Conservation (phyloP, 441 rosid genomes). For the Pelargonium cotyledonis region DNA sequence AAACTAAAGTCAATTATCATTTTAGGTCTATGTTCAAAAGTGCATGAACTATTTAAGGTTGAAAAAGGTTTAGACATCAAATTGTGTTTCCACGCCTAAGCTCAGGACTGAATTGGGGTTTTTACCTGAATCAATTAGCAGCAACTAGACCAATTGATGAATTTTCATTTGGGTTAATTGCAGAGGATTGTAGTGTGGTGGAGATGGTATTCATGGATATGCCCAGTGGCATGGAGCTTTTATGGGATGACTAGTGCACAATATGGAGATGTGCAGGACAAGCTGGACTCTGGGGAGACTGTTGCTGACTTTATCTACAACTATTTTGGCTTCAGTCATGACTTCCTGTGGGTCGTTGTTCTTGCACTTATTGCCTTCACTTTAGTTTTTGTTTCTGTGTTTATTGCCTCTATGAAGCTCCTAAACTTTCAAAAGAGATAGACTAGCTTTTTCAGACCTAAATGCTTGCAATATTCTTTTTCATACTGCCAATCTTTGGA, state of each 20-base stretch:
- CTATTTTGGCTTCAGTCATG: conserved; percentile 33
- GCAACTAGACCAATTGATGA: no score
- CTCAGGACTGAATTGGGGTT: no score
- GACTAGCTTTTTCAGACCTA: no score
- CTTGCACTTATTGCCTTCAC: conserved; percentile 9
- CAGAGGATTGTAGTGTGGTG: conserved; percentile 55
- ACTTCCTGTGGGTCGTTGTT: conserved; percentile 38
- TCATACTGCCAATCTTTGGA: no score
- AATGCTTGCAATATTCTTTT: no score
- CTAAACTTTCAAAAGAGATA: background rate
- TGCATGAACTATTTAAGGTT: no score
- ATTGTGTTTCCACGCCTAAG: no score
- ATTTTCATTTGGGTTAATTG: no score
- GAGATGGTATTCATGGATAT: conserved; percentile 52
- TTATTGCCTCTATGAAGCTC: background rate
- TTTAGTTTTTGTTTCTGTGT: background rate
- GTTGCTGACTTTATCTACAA: conserved; percentile 26
- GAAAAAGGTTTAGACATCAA: no score
- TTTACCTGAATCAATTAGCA: no score
- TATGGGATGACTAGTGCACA: conserved; percentile 43
- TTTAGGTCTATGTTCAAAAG: no score
- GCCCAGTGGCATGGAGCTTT: conserved; percentile 47
- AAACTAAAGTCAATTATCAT: no score
- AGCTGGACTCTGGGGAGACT: conserved; percentile 18
- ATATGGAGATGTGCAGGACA: conserved; percentile 28